Evolutionary conservation across 179 eudicot genomes (phyloP).

Genomic region (Amaranthus tricolor): DNA sequence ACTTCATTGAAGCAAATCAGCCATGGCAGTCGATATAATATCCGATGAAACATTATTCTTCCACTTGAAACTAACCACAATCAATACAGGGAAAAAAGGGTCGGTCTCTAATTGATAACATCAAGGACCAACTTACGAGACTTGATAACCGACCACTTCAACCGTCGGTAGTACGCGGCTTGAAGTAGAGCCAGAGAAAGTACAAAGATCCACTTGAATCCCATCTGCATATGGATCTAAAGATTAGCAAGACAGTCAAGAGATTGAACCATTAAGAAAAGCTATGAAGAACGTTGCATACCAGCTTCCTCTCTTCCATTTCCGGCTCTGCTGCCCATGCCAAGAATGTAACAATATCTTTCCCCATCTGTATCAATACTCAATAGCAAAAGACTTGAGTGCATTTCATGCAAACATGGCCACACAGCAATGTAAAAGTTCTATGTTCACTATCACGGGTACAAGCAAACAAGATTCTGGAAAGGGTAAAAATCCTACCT

Average conservation of each 20-base stretch:
- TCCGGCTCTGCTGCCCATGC: slow-evolving; percentile 97
- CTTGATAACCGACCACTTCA: slow-evolving; percentile 83
- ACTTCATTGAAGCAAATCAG: slow-evolving; percentile 3
- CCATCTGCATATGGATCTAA: slow-evolving; percentile 52
- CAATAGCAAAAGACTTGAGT: slow-evolving; percentile 8
- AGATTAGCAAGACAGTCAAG: neutral
- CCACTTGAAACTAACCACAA: slow-evolving; percentile 12
- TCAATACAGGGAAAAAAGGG: slow-evolving; percentile 9
- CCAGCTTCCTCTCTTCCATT: slow-evolving; percentile 98
- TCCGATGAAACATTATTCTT: slow-evolving; percentile 23
- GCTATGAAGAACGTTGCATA: slow-evolving; percentile 14
- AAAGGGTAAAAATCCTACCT: slow-evolving; percentile 39
- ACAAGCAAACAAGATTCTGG: slow-evolving; percentile 4
- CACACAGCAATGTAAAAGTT: too few species aligned
- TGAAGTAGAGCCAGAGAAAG: slow-evolving; percentile 79
- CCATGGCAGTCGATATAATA: slow-evolving; percentile 19
- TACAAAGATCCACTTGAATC: slow-evolving; percentile 86
- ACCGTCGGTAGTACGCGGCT: slow-evolving; percentile 76
- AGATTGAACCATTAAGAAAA: neutral
- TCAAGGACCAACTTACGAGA: slow-evolving; percentile 78
- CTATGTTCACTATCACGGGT: neutral
- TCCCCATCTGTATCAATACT: slow-evolving; percentile 60
- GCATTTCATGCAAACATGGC: neutral
- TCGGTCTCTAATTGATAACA: slow-evolving; percentile 53
- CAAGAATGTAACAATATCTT: slow-evolving; percentile 73